These are phyloP conservation scores for Huntiella moniliformis DNA, from an alignment of 2,329 filamentous ascomycete species.

Conservation along the genomic window DNA sequence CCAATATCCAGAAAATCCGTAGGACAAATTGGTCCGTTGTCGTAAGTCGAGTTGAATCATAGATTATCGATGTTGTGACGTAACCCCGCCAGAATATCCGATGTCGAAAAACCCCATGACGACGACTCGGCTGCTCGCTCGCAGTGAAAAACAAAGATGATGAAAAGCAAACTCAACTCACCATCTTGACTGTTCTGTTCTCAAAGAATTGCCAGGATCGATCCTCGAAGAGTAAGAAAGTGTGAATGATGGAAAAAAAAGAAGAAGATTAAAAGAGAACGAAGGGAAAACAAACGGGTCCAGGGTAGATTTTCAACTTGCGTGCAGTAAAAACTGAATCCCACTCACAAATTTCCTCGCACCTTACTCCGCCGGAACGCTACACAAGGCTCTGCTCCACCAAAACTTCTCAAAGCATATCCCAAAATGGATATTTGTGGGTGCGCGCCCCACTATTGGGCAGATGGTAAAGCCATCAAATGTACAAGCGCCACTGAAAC, in stretches of 20 bases:
- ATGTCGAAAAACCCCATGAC: too few species aligned
- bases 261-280: constrained; percentile 14
- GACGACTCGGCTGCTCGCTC: too few species aligned
- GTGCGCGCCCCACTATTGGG: constrained; percentile 19
- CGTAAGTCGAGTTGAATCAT: too few species aligned
- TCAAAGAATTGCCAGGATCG: constrained; percentile 35
- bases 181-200: constrained; percentile 38
- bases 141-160: not conserved
- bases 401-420: not conserved
- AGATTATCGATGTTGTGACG: too few species aligned
- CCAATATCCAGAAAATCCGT: too few species aligned
- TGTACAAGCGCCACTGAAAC: not conserved
- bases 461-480: not conserved
- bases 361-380: constrained; percentile 4
- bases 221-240: constrained; percentile 45
- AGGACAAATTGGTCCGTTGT: too few species aligned
- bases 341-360: constrained; percentile 9
- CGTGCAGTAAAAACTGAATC: constrained; percentile 10
- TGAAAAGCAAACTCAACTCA: constrained; percentile 22
- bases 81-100: too few species aligned
- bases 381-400: constrained; percentile 10
- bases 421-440: constrained; percentile 23
- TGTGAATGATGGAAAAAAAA: constrained; percentile 19
- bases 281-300: constrained; percentile 6
- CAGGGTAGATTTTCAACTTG: constrained; percentile 9